These are phyloP conservation scores for Alnus rubra DNA, from an alignment of 306 rosid species.

Conservation along the genomic window DNA sequence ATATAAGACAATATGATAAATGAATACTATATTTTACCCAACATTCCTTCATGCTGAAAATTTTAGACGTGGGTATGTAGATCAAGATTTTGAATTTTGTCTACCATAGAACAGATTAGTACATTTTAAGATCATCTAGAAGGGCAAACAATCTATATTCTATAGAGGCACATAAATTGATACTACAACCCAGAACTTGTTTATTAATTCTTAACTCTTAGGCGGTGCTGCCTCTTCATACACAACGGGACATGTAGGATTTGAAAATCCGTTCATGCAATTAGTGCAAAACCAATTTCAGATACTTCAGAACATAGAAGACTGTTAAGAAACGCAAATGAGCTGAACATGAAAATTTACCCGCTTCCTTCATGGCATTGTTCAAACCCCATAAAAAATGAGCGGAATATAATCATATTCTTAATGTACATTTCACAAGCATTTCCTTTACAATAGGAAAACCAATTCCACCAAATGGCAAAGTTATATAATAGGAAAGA, in stretches of 20 bases:
- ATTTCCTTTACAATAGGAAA: not conserved
- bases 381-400: not conserved
- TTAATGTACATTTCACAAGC: not conserved
- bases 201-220: not conserved
- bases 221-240: not conserved
- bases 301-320: no score
- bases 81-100: not conserved
- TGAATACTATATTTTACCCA: not conserved
- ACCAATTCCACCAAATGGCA: not conserved
- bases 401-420: not conserved
- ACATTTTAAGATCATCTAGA: conserved; percentile 10
- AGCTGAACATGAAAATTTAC: not conserved
- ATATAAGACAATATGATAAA: not conserved
- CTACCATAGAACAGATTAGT: not conserved
- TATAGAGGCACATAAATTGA: not conserved
- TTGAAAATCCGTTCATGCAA: not conserved
- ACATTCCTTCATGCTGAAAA: not conserved
- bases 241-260: not conserved
- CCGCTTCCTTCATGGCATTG: not conserved
- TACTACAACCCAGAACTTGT: not conserved
- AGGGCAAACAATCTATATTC: conserved; percentile 12
- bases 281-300: not conserved
- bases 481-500: not conserved
- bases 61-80: not conserved
- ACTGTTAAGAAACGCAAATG: no score